A percentile compares a stretch with the other conserved stretches of the same genome.
Evolutionary conservation across 257 asterid species (phyloP).

Genomic region (Coffea canephora): DNA sequence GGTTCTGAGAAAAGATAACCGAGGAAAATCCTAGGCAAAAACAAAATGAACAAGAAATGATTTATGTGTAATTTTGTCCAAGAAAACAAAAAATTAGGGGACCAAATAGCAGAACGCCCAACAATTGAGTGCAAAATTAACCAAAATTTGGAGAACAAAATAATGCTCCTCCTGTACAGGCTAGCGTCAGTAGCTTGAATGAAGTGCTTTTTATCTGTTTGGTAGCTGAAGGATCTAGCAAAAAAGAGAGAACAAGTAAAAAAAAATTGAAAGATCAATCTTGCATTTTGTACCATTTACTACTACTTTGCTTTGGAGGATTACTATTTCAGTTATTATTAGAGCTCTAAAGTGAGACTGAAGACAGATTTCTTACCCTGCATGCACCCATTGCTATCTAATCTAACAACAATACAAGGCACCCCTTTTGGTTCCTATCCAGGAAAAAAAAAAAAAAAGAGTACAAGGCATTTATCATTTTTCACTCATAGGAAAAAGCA

Average conservation of each 20-base stretch:
- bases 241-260: not conserved
- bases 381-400: not conserved
- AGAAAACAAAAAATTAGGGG: too few species aligned
- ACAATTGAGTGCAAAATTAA: not conserved
- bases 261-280: not conserved
- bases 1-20: not conserved
- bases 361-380: not conserved
- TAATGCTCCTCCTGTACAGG: not conserved
- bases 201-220: not conserved
- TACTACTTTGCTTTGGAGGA: not conserved
- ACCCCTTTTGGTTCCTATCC: not conserved
- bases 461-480: not conserved
- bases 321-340: not conserved
- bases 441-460: not conserved
- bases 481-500: not conserved
- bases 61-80: too few species aligned
- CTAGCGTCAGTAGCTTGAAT: not conserved
- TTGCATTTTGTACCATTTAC: not conserved
- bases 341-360: not conserved
- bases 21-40: not conserved
- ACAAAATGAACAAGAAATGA: not conserved
- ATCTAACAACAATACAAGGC: not conserved
- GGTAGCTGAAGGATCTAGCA: not conserved
- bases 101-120: not conserved
- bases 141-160: not conserved